A percentile compares a stretch with the other conserved stretches of the same genome.
Evolutionary conservation across 306 rosid species (phyloP).

Genomic region (Myrica gale): DNA sequence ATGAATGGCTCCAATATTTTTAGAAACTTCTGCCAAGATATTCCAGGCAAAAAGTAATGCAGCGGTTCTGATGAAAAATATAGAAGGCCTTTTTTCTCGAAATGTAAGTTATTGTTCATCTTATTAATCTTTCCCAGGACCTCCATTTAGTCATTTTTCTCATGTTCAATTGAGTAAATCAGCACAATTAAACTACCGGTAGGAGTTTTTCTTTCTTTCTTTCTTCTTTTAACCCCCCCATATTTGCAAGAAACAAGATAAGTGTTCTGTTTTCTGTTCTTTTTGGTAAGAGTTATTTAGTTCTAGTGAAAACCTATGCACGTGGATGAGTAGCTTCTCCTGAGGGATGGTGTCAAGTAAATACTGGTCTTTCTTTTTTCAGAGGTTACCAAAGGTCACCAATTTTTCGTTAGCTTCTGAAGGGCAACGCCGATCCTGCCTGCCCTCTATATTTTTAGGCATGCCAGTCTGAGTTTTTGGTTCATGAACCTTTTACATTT

Average conservation of each 20-base stretch:
- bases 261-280: too few relatives aligned
- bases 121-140: not conserved
- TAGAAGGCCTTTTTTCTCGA: not conserved
- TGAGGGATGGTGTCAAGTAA: not conserved
- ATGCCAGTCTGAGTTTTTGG: too few relatives aligned
- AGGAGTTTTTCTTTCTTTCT: too few relatives aligned
- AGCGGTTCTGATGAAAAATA: not conserved
- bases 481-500: too few relatives aligned
- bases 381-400: not conserved
- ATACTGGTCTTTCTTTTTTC: not conserved
- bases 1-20: conserved; percentile 14
- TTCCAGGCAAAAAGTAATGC: conserved; percentile 7
- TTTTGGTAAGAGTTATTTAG: not conserved
- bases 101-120: not conserved
- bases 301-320: not conserved
- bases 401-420: not conserved
- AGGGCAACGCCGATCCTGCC: too few relatives aligned
- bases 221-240: too few relatives aligned
- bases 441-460: too few relatives aligned
- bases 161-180: too few relatives aligned
- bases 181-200: too few relatives aligned
- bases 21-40: conserved; percentile 2
- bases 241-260: not conserved
- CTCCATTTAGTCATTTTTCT: not conserved
- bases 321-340: not conserved